Conservation (phyloP, 2,329 filamentous ascomycete genomes). For the Ceratocystis destructans region DNA sequence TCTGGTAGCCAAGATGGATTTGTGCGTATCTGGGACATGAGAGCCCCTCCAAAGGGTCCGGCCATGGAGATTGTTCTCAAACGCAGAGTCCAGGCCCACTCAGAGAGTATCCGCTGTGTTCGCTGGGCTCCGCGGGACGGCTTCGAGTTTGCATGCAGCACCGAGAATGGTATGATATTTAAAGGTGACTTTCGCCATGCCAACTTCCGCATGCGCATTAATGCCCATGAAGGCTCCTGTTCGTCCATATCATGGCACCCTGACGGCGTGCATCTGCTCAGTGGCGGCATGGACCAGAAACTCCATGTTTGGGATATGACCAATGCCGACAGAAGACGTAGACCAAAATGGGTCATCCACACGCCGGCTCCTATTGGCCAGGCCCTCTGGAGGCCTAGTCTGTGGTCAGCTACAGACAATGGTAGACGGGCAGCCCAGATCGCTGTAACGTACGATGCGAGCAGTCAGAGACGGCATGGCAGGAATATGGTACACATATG, state of each 20-base stretch:
- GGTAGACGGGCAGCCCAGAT: slow-evolving; percentile 47
- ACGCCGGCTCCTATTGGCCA: slow-evolving; percentile 46
- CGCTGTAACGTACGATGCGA: slow-evolving; percentile 48
- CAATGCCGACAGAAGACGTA: slow-evolving; percentile 48
- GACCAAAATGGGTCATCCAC: slow-evolving; percentile 47
- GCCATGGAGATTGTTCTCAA: slow-evolving; percentile 35
- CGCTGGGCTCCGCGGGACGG: slow-evolving; percentile 51
- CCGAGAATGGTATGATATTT: slow-evolving; percentile 46
- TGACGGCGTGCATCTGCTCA: slow-evolving; percentile 52
- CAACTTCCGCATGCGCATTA: slow-evolving; percentile 43
- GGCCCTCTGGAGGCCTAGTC: slow-evolving; percentile 49
- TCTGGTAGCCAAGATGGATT: slow-evolving; percentile 52
- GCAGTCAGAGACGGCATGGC: slow-evolving; percentile 39
- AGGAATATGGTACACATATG: slow-evolving; percentile 50
- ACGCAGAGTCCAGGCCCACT: slow-evolving; percentile 37
- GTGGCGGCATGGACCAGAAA: slow-evolving; percentile 46
- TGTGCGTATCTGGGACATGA: slow-evolving; percentile 47
- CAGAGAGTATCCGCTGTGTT: slow-evolving; percentile 47
- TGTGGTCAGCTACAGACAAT: slow-evolving; percentile 51
- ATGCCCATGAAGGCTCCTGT: slow-evolving; percentile 47
- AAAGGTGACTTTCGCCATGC: slow-evolving; percentile 51
- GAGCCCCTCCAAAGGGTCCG: slow-evolving; percentile 34
- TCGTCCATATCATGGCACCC: slow-evolving; percentile 53
- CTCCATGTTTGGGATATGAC: slow-evolving; percentile 54
- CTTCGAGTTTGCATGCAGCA: slow-evolving; percentile 49